Conservation (phyloP, 257 asterid genomes). For the Solanum clarkiae region DNA sequence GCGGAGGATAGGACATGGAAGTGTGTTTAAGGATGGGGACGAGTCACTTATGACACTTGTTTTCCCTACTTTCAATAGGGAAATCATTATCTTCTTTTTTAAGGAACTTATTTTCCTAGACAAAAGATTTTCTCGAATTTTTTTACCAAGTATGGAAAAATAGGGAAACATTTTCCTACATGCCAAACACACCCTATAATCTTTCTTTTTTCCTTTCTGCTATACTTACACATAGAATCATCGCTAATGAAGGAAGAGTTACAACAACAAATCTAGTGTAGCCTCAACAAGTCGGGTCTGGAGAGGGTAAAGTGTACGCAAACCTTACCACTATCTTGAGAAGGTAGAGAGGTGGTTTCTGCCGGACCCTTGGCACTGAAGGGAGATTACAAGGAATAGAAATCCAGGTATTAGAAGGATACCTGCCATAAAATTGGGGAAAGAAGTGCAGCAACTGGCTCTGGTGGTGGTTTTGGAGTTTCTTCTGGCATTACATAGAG, state of each 20-base stretch:
- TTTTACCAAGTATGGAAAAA: background rate
- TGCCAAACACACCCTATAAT: background rate
- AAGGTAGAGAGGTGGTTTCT: background rate
- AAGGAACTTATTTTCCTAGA: background rate
- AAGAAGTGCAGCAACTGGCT: slow-evolving; percentile 82
- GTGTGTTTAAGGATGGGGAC: background rate
- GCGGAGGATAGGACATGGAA: background rate
- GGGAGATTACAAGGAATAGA: background rate
- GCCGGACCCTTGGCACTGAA: background rate
- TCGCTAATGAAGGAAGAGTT: background rate
- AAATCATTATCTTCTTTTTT: background rate
- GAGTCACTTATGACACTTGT: background rate
- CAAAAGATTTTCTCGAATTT: background rate
- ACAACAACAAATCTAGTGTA: background rate
- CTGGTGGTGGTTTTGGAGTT: slow-evolving; percentile 97
- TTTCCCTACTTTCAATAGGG: background rate
- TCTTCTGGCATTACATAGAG: slow-evolving; percentile 94
- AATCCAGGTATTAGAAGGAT: background rate
- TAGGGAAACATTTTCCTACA: background rate
- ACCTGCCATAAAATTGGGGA: slow-evolving; percentile 96
- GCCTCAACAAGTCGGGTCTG: background rate
- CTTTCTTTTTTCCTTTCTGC: background rate
- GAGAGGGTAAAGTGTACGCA: background rate
- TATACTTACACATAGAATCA: background rate
- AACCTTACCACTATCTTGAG: background rate